Conservation (phyloP, 768 basidiomycete species). For the Calocera cornea region DNA sequence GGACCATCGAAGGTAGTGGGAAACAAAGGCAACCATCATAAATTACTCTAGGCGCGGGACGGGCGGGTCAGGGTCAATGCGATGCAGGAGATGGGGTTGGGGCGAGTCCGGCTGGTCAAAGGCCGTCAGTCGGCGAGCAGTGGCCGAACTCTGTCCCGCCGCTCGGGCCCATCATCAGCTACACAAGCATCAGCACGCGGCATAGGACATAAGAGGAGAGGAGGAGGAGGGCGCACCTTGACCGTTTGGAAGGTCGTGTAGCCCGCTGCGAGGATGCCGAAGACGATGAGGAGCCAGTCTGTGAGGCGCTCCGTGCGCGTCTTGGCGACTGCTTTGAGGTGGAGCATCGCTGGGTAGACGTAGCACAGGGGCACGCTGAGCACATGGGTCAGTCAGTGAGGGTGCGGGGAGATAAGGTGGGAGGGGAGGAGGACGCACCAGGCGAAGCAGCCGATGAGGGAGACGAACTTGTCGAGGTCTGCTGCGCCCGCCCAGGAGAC, state of each 20-base stretch:
- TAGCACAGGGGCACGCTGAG: constrained; percentile 81
- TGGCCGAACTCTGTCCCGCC: constrained; percentile 29
- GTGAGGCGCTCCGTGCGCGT: constrained; percentile 49
- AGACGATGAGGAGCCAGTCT: constrained; percentile 62
- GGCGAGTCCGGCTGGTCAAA: neutral
- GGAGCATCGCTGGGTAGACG: constrained; percentile 86
- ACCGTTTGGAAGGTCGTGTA: constrained; percentile 77
- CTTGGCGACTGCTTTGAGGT: constrained; percentile 71
- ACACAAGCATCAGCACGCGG: neutral
- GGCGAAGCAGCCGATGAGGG: constrained; percentile 84
- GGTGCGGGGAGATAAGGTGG: neutral
- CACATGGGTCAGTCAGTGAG: constrained; percentile 7
- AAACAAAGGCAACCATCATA: neutral
- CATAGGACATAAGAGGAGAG: neutral
- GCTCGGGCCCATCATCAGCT: constrained; percentile 51
- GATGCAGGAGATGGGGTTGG: neutral
- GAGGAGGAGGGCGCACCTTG: constrained; percentile 32
- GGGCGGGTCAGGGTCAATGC: neutral
- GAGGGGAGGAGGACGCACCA: constrained; percentile 43
- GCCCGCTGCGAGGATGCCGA: constrained; percentile 54
- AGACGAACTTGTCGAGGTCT: constrained; percentile 92
- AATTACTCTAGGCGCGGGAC: neutral
- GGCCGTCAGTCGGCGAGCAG: constrained; percentile 15
- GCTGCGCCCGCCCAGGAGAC: constrained; percentile 34
- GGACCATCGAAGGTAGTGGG: no score